Evolutionary conservation across 2,329 filamentous ascomycete genomes (phyloP).

Genomic region (Sclerotinia subarctica): DNA sequence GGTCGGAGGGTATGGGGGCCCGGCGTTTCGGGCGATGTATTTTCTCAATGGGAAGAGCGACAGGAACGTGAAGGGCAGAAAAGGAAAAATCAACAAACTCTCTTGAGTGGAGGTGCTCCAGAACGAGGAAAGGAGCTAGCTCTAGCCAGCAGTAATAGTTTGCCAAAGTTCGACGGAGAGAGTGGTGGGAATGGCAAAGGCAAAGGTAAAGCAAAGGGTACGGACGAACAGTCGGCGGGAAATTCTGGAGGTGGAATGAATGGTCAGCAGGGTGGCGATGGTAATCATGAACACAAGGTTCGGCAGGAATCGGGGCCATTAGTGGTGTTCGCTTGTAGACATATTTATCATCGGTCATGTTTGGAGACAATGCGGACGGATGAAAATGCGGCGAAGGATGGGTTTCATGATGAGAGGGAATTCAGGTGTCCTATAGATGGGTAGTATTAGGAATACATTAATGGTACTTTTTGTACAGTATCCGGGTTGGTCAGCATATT

Average conservation of each 20-base stretch:
- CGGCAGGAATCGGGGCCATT: conserved; percentile 60
- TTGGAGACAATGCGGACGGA: conserved; percentile 63
- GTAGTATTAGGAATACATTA: conserved; percentile 39
- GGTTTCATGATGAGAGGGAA: conserved; percentile 48
- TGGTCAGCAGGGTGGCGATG: conserved; percentile 33
- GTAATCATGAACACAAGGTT: conserved; percentile 38
- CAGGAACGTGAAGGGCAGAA: conserved; percentile 48
- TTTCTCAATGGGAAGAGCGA: conserved; percentile 75
- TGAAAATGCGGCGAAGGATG: conserved; percentile 46
- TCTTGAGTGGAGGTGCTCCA: conserved; percentile 37
- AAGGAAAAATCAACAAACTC: conserved; percentile 39
- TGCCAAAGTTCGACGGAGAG: conserved; percentile 27
- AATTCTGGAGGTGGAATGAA: conserved; percentile 35
- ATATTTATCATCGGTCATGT: conserved; percentile 68
- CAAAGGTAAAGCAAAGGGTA: conserved; percentile 38
- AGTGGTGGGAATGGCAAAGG: conserved; percentile 31
- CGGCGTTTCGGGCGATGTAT: conserved; percentile 72
- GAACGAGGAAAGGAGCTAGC: conserved; percentile 44
- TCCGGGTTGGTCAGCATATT: not conserved
- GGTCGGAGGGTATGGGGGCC: conserved; percentile 83
- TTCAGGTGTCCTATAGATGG: conserved; percentile 43
- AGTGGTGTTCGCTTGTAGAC: conserved; percentile 66
- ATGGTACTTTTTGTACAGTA: conserved; percentile 11
- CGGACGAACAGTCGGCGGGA: conserved; percentile 42
- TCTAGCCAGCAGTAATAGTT: conserved; percentile 33